These are phyloP conservation scores for Daucus carota DNA, from an alignment of 129 eudicot species.

Conservation along the genomic window DNA sequence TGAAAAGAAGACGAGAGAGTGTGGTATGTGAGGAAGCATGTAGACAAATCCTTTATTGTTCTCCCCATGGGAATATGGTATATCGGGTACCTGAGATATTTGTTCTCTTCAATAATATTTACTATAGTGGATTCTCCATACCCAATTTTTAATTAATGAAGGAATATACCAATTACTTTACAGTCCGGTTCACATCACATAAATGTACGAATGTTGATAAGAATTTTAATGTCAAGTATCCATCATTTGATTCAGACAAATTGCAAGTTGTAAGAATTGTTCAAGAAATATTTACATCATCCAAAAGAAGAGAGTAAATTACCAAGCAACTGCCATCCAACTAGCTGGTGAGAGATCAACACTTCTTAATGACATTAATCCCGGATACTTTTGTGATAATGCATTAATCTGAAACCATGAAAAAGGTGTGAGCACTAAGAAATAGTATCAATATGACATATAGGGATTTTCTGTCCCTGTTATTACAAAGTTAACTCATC, in stretches of 20 bases:
- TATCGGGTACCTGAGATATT: conserved; percentile 79
- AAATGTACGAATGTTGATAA: background rate
- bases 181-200: background rate
- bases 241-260: background rate
- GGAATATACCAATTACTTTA: background rate
- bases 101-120: conserved; percentile 12
- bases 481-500: conserved; percentile 5
- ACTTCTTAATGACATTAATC: conserved; percentile 71
- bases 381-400: conserved; percentile 59
- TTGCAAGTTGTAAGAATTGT: background rate
- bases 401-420: conserved; percentile 39
- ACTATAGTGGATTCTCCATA: background rate
- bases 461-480: background rate
- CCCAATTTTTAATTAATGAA: background rate
- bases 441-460: background rate
- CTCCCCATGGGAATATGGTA: conserved; percentile 94
- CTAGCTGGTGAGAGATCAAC: conserved; percentile 85
- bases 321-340: conserved; percentile 87
- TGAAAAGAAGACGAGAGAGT: conserved; percentile 94
- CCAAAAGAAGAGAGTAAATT: conserved; percentile 8
- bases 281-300: background rate
- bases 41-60: conserved; percentile 81
- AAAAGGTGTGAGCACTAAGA: background rate
- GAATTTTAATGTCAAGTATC: background rate
- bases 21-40: conserved; percentile 93